Percentiles rank a stretch among this genome's conserved stretches.
Conservation (phyloP, 805 yeast genomes). For the Candida manassasensis region DNA sequence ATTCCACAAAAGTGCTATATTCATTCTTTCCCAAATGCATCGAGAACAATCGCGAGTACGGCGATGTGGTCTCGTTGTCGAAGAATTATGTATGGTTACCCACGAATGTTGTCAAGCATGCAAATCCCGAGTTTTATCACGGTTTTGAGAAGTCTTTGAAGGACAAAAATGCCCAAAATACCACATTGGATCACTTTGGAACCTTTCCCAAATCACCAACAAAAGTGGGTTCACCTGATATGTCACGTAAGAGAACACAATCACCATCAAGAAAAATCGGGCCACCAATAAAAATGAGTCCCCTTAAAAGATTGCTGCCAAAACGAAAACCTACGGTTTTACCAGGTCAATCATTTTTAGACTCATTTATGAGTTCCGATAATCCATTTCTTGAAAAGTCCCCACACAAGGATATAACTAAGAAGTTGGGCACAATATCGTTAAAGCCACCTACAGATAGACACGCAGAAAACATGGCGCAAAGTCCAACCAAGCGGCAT, state of each 20-base stretch:
- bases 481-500: background rate
- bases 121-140: conserved; percentile 12
- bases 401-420: no score
- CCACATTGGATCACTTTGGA: conserved; percentile 21
- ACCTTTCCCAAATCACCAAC: conserved; percentile 9
- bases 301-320: background rate
- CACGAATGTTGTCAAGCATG: conserved; percentile 11
- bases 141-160: conserved; percentile 8
- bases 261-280: background rate
- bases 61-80: background rate
- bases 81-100: conserved; percentile 19
- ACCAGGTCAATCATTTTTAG: conserved; percentile 4
- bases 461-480: background rate
- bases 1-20: conserved; percentile 8
- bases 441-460: background rate
- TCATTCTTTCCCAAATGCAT: conserved; percentile 4
- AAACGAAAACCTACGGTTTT: conserved; percentile 3
- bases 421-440: no score
- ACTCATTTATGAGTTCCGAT: background rate
- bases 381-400: background rate
- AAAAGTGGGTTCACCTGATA: background rate
- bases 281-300: background rate
- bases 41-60: conserved; percentile 1
- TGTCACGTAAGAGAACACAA: no score
- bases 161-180: conserved; percentile 14